Evolutionary conservation across 495 filamentous ascomycete genomes (phyloP), one percentile per base, ranked within the genome.

Genomic region (Aspergillus egyptiacus): DNA sequence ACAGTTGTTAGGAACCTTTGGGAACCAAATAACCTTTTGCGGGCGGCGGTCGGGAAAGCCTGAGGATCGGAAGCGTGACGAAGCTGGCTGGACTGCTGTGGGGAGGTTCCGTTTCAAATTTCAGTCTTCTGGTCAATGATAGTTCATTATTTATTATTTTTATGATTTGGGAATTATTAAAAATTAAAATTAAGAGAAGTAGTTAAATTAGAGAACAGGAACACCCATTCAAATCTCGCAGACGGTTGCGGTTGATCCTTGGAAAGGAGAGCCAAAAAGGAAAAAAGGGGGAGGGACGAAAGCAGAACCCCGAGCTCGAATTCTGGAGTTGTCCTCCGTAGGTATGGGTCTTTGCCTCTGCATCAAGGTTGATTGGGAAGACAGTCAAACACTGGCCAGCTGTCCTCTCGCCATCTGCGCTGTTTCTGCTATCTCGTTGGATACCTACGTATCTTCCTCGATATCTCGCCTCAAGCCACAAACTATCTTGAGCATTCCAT

Each of bases 71-170:
- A 58, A 63, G 59, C 56, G 59, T 59, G 56, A 59, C 51, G 54
- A 53, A 48, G 40, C 40, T 42, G 41, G 44, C 24, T 44, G 53
- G 40, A 38, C 33, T 52, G 43, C 18, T 46, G 53, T 52, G 54
- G 54, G 50, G 54, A 39, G 51, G 18, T 33, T 32, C 28, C 57
- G 68, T 71, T 69, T 71, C 68, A 70, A 64, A 59, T 66, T 65
- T 67, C 64, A 59, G 37, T 50, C 56, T 46, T 50, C n/a, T n/a
- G n/a, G n/a, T 49, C 48, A 28, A 22, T 39, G 30, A 27, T 13
- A 27, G 30, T 41, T 23, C 27, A 36, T 38, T 11, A 40, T 17
- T 44, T 28, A 30, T 20, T 38, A 33, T 19, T 22, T 38, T 31
- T 38, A 48, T 34, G 39, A n/a, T 54, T 31, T 39, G 31, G 23